Percentiles rank a stretch among this genome's conserved stretches.
phyloP scores from a whole-genome alignment of 73 alveolate species.

The Paraurostyla sp. region DNA sequence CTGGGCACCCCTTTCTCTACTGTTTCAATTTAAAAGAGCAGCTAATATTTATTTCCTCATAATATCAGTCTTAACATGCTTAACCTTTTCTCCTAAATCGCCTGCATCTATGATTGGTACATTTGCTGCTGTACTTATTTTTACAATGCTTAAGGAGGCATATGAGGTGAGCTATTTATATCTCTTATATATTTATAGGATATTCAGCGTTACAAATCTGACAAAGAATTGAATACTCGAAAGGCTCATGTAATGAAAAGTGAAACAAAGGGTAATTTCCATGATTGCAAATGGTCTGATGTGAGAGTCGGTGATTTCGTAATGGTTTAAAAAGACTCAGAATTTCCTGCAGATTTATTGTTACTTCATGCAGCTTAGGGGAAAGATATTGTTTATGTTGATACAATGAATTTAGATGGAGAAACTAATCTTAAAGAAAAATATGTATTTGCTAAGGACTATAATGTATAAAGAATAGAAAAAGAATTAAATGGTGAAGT shows the following conservation, averaged over 20 bases:
- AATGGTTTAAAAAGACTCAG: slow-evolving; percentile 75
- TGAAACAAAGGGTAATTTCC: slow-evolving; percentile 61
- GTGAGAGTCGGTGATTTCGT: slow-evolving; percentile 71
- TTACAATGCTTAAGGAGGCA: slow-evolving; percentile 97
- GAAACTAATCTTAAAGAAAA: slow-evolving; percentile 67
- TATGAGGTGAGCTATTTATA: slow-evolving; percentile 77
- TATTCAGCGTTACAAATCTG: slow-evolving; percentile 74
- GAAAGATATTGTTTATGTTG: slow-evolving; percentile 75
- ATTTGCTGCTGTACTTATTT: slow-evolving; percentile 87
- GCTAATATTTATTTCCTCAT: slow-evolving; percentile 86
- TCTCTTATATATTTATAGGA: slow-evolving; percentile 8
- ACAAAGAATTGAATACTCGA: slow-evolving; percentile 72
- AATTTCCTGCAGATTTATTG: slow-evolving; percentile 89
- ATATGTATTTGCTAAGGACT: slow-evolving; percentile 28
- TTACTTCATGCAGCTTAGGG: slow-evolving; percentile 76
- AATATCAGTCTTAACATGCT: slow-evolving; percentile 88
- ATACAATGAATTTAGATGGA: slow-evolving; percentile 93
- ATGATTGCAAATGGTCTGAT: slow-evolving; percentile 75
- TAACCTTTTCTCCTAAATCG: slow-evolving; percentile 93
- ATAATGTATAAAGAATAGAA: neutral
- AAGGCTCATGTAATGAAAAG: slow-evolving; percentile 31
- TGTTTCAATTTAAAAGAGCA: slow-evolving; percentile 81
- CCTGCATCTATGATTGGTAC: slow-evolving; percentile 95
- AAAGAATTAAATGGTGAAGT: slow-evolving; percentile 72
- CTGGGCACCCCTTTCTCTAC: slow-evolving; percentile 84